Evolutionary conservation across 441 rosid genomes (phyloP), one percentile per base, ranked within the genome.

Genomic region (Gossypium aridum): DNA sequence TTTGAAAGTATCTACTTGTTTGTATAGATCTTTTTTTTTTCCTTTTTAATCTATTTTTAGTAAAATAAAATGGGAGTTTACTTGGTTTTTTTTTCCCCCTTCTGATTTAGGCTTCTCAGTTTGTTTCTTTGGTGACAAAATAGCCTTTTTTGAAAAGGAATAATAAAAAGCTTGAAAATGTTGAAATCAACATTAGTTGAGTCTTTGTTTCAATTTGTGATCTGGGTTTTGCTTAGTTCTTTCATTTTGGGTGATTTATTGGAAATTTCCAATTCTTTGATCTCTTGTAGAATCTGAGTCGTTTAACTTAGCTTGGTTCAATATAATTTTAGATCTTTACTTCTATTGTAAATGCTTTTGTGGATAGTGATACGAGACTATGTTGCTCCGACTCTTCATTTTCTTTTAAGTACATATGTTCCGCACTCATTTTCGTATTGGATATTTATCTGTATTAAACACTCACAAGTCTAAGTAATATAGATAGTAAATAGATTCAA

Each of bases 111-210:
- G 59, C 2, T 16, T 54, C 59, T 54, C 59, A 54, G 9, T 54
- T 54, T 54, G 20, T 16, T 17, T 54, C 22, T 54, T 16, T 54
- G 43, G 43, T 37, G 43, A 37, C 43, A 37, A 7, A 37, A 37
- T 37, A 37, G 34, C 25, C 45, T 28, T 68, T 74, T 7, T 6
- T 5, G 37, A 62, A 56, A 28, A 2, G 54, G 6, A 39, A 43
- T 34, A 37, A 10, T n/a, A 43, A 73, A 19, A 2, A 19, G 20
- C 37, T 13, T 26, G 7, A 66, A 23, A 72, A 16, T 25, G n/a
- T 25, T 56, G 62, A 72, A 59, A 45, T 61, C 62, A 59, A 45
- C 75, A 80, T 77, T 71, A 75, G 43, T 37, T 7, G 43, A 37
- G 43, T 45, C 19, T 6, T 3, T 14, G 43, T 31, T 51, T 53